phyloP scores from a whole-genome alignment of 768 basidiomycete genomes.

The Leccinum subgranulosum region DNA sequence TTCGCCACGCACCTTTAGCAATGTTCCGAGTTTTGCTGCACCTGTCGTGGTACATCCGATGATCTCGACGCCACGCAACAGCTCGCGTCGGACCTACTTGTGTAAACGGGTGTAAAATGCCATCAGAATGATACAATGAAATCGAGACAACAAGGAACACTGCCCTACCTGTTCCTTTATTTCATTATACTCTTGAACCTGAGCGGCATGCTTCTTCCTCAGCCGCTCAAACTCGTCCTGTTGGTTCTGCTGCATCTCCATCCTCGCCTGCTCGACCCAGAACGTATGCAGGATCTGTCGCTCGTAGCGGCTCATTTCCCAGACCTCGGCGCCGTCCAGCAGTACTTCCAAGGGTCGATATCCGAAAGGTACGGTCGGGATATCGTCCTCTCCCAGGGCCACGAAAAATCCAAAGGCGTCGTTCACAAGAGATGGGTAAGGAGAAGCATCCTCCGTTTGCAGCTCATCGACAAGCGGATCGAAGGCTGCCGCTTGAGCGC shows the following conservation, averaged over 20 bases:
- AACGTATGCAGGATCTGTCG: conserved; percentile 40
- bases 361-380: conserved; percentile 39
- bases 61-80: conserved; percentile 55
- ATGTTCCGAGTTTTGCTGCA: conserved; percentile 63
- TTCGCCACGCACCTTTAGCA: conserved; percentile 46
- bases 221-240: conserved; percentile 42
- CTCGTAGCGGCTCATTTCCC: conserved; percentile 53
- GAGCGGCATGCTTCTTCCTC: conserved; percentile 40
- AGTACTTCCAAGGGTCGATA: conserved; percentile 39
- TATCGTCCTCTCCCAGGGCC: conserved; percentile 30
- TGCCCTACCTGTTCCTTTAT: conserved; percentile 52
- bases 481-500: not conserved
- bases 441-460: not conserved
- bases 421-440: conserved; percentile 17
- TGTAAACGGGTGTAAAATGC: not conserved
- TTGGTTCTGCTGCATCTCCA: conserved; percentile 26
- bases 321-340: conserved; percentile 39
- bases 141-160: not conserved
- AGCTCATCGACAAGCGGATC: not conserved
- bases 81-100: conserved; percentile 48
- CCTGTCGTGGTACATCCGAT: conserved; percentile 80
- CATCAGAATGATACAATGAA: not conserved
- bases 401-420: conserved; percentile 36
- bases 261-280: conserved; percentile 47
- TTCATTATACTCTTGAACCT: conserved; percentile 34